Evolutionary conservation across 352 stramenopile genomes (phyloP), one percentile per base, ranked within the genome.

Genomic region (Elongisporangium anandrum): DNA sequence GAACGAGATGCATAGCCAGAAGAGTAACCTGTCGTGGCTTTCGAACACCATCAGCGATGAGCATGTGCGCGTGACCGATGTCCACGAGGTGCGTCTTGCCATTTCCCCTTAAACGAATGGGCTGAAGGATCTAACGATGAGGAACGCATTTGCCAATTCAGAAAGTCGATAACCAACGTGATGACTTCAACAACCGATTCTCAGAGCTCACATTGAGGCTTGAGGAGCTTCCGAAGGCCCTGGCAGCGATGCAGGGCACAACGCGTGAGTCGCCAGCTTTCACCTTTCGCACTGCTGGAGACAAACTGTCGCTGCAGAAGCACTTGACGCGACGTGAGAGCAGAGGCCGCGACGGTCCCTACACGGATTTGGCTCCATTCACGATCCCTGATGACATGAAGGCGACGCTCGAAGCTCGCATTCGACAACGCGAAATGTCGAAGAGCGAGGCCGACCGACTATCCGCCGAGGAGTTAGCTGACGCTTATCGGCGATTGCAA

Each of bases 341-440:
- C 2, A 54, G 51, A 17, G 52, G 50, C 3, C 63, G 65, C 10
- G 64, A 66, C 12, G 68, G 61, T 1, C 67, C 77, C 12, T 88
- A 79, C 57, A 94, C 84, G 1, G 81, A 92, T 50, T 62, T 94
- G 17, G 62, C 83, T 29, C 75, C 81, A 1, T 92, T 91, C 57
- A 87, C 75, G 15, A 90, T 94, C 39, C 84, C 84, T 0, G 78
- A 90, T 9, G 84, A 94, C 41, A 94, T 94, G 84, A 82, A 83
- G 52, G 66, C 69, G 0, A 91, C 90, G 48, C 84, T 94, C 13
- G 84, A 94, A 54, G 62, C 63, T 26, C 77, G 80, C 41, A 90
- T 92, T 47, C 79, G 81, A 4, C 65, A 84, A 21, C 70, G 79
- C 54, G 74, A 88, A 54, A 56, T 61, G 4, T 78, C 67, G 0